Percentiles rank a stretch among this genome's conserved stretches.
These are phyloP conservation scores for Calonectria ilicicola DNA, from an alignment of 2,329 filamentous ascomycete species.

Conservation along the genomic window DNA sequence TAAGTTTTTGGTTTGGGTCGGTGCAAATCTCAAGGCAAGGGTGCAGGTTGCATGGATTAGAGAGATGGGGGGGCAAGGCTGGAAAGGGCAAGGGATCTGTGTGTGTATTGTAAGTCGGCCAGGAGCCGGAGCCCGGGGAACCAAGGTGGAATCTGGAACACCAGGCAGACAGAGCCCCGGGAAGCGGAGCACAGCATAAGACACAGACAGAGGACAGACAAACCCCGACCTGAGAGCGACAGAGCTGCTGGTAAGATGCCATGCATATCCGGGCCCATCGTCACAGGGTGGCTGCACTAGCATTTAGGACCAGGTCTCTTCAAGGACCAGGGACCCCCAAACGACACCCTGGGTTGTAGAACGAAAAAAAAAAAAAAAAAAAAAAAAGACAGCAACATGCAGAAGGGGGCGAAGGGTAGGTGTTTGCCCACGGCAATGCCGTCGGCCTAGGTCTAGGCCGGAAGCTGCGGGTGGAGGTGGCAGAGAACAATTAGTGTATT, in stretches of 20 bases:
- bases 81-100: slow-evolving; percentile 39
- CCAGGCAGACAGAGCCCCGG: slow-evolving; percentile 15
- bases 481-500: slow-evolving; percentile 8
- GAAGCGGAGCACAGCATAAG: slow-evolving; percentile 17
- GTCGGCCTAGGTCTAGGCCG: slow-evolving; percentile 12
- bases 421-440: slow-evolving; percentile 24
- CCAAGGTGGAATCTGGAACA: slow-evolving; percentile 33
- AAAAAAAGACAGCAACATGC: slow-evolving; percentile 34
- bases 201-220: slow-evolving; percentile 24
- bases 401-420: slow-evolving; percentile 33
- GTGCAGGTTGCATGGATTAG: slow-evolving; percentile 24
- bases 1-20: slow-evolving; percentile 25
- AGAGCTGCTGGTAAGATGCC: slow-evolving; percentile 44
- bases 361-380: not conserved
- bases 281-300: slow-evolving; percentile 48
- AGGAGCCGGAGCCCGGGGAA: slow-evolving; percentile 28
- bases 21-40: slow-evolving; percentile 25
- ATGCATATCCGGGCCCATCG: slow-evolving; percentile 45
- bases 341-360: slow-evolving; percentile 17
- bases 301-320: slow-evolving; percentile 36
- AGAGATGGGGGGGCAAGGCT: slow-evolving; percentile 32
- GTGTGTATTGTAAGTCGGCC: slow-evolving; percentile 15
- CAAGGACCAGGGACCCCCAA: slow-evolving; percentile 34
- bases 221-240: slow-evolving; percentile 29
- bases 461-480: slow-evolving; percentile 26